These are phyloP conservation scores for Lignosus rhinocerotis DNA, from an alignment of 1,284 basidiomycete species.

Conservation along the genomic window DNA sequence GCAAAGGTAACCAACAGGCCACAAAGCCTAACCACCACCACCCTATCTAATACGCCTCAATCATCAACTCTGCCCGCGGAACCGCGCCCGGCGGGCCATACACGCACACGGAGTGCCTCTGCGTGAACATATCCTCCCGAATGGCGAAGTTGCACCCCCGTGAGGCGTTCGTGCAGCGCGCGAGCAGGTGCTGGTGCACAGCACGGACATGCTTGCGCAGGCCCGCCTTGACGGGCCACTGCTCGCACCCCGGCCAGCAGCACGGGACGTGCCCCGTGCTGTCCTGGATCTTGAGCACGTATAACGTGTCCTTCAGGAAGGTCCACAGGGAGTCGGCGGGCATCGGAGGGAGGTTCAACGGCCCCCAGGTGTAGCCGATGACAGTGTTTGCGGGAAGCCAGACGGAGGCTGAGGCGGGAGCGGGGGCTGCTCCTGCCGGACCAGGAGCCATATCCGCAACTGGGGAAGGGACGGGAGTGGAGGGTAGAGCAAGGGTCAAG, in stretches of 20 bases:
- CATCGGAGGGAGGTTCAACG: neutral
- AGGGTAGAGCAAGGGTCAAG: too few species aligned
- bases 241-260: neutral
- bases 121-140: neutral
- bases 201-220: neutral
- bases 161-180: neutral
- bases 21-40: neutral
- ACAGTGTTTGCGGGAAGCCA: neutral
- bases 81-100: neutral
- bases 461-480: neutral
- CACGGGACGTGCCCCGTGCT: neutral
- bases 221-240: neutral
- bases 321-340: neutral
- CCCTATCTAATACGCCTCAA: neutral
- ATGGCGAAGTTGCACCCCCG: neutral
- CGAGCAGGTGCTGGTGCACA: neutral
- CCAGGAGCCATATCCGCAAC: neutral
- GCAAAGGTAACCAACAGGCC: neutral
- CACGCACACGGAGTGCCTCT: neutral
- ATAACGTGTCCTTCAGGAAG: neutral
- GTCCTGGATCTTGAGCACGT: neutral
- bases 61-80: neutral
- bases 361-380: neutral
- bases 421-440: too few species aligned
- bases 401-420: neutral